Evolutionary conservation across 2,329 filamentous ascomycete genomes (phyloP).

Genomic region (Aspergillus tamarii): DNA sequence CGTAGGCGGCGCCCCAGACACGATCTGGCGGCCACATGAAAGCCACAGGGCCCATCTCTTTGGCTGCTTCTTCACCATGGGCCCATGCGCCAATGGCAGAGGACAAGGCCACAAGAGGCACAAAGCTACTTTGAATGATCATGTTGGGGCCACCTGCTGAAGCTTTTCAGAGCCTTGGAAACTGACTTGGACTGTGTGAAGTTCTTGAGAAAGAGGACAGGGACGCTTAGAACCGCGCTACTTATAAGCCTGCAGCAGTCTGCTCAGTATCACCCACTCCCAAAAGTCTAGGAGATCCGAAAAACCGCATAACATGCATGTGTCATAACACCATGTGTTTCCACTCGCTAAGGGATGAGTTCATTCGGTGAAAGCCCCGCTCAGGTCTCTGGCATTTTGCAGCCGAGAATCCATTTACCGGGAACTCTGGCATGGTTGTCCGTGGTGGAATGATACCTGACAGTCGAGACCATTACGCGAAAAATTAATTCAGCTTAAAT

Average conservation of each 20-base stretch:
- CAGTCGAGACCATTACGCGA: not conserved
- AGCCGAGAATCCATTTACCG: not conserved
- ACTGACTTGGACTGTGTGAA: not conserved
- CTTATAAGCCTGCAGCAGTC: not conserved
- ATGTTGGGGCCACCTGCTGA: not conserved
- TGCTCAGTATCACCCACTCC: not conserved
- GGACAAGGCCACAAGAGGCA: constrained; percentile 15
- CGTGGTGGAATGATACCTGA: constrained; percentile 3
- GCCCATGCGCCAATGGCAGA: not conserved
- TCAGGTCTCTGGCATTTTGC: not conserved
- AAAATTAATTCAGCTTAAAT: not conserved
- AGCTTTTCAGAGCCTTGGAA: not conserved
- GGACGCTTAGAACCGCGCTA: not conserved
- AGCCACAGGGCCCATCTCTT: constrained; percentile 59
- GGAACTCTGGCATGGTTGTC: not conserved
- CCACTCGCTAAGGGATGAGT: not conserved
- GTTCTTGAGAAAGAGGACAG: not conserved
- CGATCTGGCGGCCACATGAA: constrained; percentile 65
- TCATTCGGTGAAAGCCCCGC: not conserved
- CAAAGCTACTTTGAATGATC: constrained; percentile 7
- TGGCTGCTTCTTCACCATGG: constrained; percentile 21
- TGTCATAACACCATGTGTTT: not conserved
- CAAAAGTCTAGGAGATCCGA: not conserved
- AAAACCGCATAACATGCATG: not conserved
- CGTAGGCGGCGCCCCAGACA: constrained; percentile 56